phyloP scores from a whole-genome alignment of 148 eudicot genomes.

The Cornus kousa region DNA sequence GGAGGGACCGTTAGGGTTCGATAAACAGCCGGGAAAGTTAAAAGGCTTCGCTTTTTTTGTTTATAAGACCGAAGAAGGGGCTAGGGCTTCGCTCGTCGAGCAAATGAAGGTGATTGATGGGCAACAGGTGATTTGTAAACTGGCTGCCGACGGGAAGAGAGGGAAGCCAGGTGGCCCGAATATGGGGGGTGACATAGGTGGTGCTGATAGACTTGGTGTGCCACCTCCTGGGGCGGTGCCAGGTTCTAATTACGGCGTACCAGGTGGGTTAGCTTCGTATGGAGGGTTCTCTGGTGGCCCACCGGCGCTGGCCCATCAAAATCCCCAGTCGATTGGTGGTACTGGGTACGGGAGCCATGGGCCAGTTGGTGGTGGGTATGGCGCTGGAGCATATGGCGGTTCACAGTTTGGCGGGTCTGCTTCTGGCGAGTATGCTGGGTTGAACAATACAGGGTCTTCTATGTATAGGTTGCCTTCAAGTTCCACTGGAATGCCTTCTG shows the following conservation, averaged over 20 bases:
- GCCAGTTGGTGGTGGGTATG: conserved; percentile 22
- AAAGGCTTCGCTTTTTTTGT: conserved; percentile 91
- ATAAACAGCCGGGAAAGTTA: conserved; percentile 69
- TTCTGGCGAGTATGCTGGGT: conserved; percentile 45
- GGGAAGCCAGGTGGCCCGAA: conserved; percentile 38
- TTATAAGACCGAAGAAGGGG: conserved; percentile 84
- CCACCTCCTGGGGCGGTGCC: conserved; percentile 23
- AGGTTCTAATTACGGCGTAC: conserved; percentile 28
- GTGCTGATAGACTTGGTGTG: conserved; percentile 25
- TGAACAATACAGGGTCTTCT: conserved; percentile 20
- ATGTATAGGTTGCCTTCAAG: conserved; percentile 60
- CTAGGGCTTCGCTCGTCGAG: conserved; percentile 63
- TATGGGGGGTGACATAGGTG: conserved; percentile 20
- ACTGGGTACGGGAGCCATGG: conserved; percentile 40
- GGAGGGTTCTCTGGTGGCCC: conserved; percentile 35
- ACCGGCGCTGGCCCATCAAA: conserved; percentile 22
- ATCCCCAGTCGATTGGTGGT: conserved; percentile 19
- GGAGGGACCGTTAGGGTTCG: conserved; percentile 97
- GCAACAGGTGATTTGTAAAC: conserved; percentile 68
- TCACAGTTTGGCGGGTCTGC: conserved; percentile 36
- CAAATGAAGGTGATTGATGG: conserved; percentile 79
- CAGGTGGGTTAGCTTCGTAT: conserved; percentile 24
- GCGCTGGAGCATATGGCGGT: conserved; percentile 11
- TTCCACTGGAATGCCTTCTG: conserved; percentile 44
- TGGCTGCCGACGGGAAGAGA: conserved; percentile 89